Percentiles rank a stretch among this genome's conserved stretches.
Conservation (phyloP, 495 filamentous ascomycete species). For the Penicillium pulvis region DNA sequence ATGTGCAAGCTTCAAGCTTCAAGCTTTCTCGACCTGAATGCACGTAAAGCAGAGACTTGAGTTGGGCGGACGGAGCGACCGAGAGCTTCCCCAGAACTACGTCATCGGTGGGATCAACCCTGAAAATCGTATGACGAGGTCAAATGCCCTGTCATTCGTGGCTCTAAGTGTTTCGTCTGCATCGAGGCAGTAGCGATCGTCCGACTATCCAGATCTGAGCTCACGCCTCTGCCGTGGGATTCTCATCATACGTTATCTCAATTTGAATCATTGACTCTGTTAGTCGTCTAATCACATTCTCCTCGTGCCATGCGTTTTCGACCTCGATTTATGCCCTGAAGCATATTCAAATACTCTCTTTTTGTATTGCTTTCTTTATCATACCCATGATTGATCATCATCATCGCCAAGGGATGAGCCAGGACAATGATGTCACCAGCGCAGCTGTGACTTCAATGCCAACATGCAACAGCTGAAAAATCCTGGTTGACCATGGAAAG, state of each 20-base stretch:
- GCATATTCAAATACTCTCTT: background rate
- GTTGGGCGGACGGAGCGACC: constrained; percentile 7
- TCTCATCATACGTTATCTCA: too few relatives aligned
- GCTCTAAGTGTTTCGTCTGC: background rate
- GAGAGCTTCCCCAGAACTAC: constrained; percentile 22
- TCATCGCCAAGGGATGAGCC: constrained; percentile 3
- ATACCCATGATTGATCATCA: background rate
- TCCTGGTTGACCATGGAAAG: background rate
- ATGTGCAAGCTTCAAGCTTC: background rate
- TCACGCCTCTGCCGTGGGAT: too few relatives aligned
- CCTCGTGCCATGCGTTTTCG: background rate
- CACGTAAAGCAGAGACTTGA: background rate
- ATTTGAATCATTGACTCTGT: background rate
- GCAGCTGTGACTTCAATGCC: constrained; percentile 13
- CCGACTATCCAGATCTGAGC: background rate
- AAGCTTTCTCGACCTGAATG: background rate
- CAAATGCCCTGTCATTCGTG: constrained; percentile 4
- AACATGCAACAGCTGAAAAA: background rate
- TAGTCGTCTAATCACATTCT: background rate
- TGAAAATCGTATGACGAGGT: constrained; percentile 27
- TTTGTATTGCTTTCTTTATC: background rate
- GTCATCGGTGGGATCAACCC: constrained; percentile 24
- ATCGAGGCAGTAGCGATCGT: background rate
- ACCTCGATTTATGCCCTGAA: background rate
- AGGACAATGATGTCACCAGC: constrained; percentile 18